phyloP scores from a whole-genome alignment of 139 green algal genomes.

The Spirogloea muscicola region DNA sequence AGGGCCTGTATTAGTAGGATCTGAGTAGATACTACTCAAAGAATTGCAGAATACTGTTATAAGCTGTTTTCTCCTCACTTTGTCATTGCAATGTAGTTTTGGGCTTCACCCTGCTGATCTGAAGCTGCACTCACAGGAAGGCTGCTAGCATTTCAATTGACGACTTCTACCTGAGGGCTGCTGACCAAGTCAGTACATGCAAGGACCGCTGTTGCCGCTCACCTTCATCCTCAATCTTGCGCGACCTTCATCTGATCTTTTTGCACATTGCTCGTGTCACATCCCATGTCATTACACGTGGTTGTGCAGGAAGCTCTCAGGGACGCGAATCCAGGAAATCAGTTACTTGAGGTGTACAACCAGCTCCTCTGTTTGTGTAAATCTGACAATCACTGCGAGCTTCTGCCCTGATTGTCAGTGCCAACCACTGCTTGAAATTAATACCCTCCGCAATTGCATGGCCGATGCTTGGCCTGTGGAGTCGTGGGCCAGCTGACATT shows the following conservation, averaged over 20 bases:
- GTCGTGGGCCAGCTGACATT: no score
- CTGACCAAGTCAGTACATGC: constrained; percentile 25
- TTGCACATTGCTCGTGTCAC: neutral
- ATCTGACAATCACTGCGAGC: no score
- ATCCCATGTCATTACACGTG: neutral
- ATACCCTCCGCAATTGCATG: no score
- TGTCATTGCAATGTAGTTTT: neutral
- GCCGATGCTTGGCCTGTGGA: no score
- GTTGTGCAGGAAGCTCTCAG: constrained; percentile 50
- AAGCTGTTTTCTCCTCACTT: neutral
- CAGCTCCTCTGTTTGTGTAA: no score
- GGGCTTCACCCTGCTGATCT: neutral
- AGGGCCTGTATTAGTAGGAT: neutral
- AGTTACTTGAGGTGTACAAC: constrained; percentile 72
- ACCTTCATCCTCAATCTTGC: neutral
- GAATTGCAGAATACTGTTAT: neutral
- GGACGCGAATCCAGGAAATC: constrained; percentile 63
- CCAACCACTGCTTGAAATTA: no score
- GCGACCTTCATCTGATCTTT: neutral
- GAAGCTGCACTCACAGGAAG: neutral
- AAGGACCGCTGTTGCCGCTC: neutral
- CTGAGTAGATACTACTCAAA: neutral
- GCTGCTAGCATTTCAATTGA: constrained; percentile 85
- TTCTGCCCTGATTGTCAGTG: no score
- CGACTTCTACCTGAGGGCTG: constrained; percentile 91